Base-by-base conservation (phyloP, 73 alveolate genomes). In the Paramecium biaurelia region DNA sequence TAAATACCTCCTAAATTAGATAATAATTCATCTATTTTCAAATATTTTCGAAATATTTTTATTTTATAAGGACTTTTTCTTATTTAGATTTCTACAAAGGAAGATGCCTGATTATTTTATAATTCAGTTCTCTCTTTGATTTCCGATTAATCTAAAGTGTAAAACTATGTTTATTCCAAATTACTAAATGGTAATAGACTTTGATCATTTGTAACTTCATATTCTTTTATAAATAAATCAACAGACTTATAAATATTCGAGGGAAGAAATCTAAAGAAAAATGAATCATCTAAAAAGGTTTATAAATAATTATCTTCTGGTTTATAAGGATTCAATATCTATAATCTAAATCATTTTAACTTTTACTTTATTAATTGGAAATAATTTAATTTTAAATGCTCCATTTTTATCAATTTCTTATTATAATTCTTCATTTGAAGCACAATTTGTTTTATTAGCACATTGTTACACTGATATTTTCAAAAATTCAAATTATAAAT, bases 1-100 rank as follows among this genome's bases (percentile, higher is more conserved):
- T 72, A 20, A 9, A 72, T 72, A 15, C 86, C 86, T 15, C 86
- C 86, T 72, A 72, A 34, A 34, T 72, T 72, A n/a, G 86, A 72
- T 30, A 72, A 37, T 72, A 72, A 72, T 18, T 72, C 86, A 72
- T 72, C 86, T 28, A 72, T 34, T 72, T 72, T 72, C 7, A 72
- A 38, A 37, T 72, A 72, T 20, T 42, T 72, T 18, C 86, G 34
- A 28, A n/a, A 23, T 12, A 72, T 42, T 34, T 34, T 72, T 12
- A 42, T 72, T 72, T 72, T 72, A 34, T 35, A 72, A 15, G 86
- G 86, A 37, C 86, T 72, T 38, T 38, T 72, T 0, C 86, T 72
- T 2, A 72, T 28, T 5, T 72, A 72, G 18, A 35, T 20, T 72
- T 34, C 9, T 15, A 42, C 56, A 15, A 4, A 21, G 2, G 38